These are phyloP conservation scores for Xylariaceae sp. DNA, from an alignment of 2,329 filamentous ascomycete species.

Conservation along the genomic window DNA sequence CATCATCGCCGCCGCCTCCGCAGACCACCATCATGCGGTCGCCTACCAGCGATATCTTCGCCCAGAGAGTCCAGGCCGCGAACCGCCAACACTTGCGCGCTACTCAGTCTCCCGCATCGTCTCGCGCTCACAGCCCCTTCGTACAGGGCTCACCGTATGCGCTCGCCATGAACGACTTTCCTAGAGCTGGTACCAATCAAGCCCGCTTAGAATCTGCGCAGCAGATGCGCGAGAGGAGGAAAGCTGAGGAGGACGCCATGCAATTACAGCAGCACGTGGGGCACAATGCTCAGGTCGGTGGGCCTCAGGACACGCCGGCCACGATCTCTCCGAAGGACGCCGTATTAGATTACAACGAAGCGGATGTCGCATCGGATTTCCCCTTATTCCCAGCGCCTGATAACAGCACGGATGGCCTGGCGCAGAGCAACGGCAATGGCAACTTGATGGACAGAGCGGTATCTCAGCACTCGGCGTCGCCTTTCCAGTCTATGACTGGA, in stretches of 20 bases:
- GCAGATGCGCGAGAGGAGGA: constrained; percentile 55
- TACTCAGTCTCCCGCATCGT: constrained; percentile 45
- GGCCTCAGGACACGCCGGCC: constrained; percentile 55
- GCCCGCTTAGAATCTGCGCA: constrained; percentile 50
- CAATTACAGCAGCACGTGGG: constrained; percentile 40
- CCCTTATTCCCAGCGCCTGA: constrained; percentile 66
- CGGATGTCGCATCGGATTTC: constrained; percentile 63
- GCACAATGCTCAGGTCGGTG: constrained; percentile 34
- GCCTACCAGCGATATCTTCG: constrained; percentile 58
- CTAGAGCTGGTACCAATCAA: constrained; percentile 31
- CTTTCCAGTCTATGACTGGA: constrained; percentile 26
- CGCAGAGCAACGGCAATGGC: constrained; percentile 23
- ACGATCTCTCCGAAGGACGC: constrained; percentile 96
- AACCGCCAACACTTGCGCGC: constrained; percentile 67
- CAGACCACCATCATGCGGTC: constrained; percentile 44
- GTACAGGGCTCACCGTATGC: constrained; percentile 62
- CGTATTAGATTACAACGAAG: constrained; percentile 75
- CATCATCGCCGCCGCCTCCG: constrained; percentile 49
- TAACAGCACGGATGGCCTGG: constrained; percentile 37
- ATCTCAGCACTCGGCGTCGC: constrained; percentile 27
- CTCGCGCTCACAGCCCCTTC: constrained; percentile 76
- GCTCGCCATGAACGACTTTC: constrained; percentile 42
- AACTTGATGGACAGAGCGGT: constrained; percentile 14
- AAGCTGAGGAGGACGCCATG: constrained; percentile 54
- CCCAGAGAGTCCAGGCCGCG: constrained; percentile 71